phyloP scores from a whole-genome alignment of 805 yeast species.

The Candida ipomoeae region DNA sequence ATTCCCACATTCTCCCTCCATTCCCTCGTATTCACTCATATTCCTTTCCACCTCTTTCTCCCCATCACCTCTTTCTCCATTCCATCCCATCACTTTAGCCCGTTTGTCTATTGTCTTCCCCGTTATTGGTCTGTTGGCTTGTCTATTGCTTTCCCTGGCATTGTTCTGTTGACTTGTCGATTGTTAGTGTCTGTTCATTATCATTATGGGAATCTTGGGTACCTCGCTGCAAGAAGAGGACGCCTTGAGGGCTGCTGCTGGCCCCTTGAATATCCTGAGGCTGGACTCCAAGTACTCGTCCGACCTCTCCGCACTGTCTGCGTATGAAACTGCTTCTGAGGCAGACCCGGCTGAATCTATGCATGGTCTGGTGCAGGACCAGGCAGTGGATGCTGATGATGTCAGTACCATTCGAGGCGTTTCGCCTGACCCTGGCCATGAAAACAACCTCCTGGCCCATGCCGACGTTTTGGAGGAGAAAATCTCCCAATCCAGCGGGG shows the following conservation, averaged over 20 bases:
- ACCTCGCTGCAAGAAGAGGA: slow-evolving; percentile 29
- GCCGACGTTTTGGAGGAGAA: slow-evolving; percentile 8
- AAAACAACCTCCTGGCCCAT: background rate
- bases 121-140: too few relatives aligned
- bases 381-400: slow-evolving; percentile 8
- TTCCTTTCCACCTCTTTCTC: too few relatives aligned
- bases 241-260: slow-evolving; percentile 25
- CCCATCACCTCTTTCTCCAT: too few relatives aligned
- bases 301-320: slow-evolving; percentile 23
- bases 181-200: too few relatives aligned
- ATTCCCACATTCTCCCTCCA: too few relatives aligned
- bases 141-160: too few relatives aligned
- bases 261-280: slow-evolving; percentile 1
- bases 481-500: slow-evolving; percentile 4
- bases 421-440: background rate
- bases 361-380: background rate
- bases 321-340: slow-evolving; percentile 31
- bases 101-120: too few relatives aligned
- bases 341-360: slow-evolving; percentile 16
- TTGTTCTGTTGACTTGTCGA: too few relatives aligned
- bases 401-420: slow-evolving; percentile 11
- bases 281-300: slow-evolving; percentile 16
- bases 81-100: too few relatives aligned
- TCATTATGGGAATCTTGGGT: slow-evolving; percentile 34
- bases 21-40: background rate